Evolutionary conservation across 371 early-diverging fungal species (phyloP), one percentile per base, ranked within the genome.

Genomic region (Mucor circinelloides): DNA sequence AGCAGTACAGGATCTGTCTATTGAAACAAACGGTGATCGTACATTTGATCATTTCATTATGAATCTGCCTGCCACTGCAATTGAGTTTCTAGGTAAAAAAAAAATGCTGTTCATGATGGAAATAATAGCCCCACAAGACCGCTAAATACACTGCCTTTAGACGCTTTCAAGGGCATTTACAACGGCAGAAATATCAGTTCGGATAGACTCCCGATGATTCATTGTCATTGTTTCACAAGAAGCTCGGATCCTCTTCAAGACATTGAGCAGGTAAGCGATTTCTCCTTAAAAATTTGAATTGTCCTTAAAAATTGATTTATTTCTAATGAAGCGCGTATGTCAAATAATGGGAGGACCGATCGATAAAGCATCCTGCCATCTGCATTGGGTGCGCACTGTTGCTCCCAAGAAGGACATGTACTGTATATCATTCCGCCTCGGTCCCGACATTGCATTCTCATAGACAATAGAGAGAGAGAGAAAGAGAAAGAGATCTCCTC

Each of bases 331-430:
- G 84, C 80, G 91, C 6, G 87, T 89, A 6, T 85, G 87, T 62
- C 71, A 76, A 32, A 78, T 80, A 40, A 81, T 88, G 62, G 85
- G 83, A 21, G 70, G 76, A 25, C 67, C 75, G 58, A 59, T 89
- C 19, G 85, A 87, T 38, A 68, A 66, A 52, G 78, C 85, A 52
- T 73, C 74, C 25, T 73, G 84, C 28, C 68, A 74, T 6, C 69
- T 94, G 6, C 89, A 92, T 68, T 87, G 81, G 64, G 98, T 99
- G 1, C 89, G 98, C 30, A 91, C 90, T 60, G 99, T 99, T 0
- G 97, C 99, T 1, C 99, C 99, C 2, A 95, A 95, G 66, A 99
- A 98, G 83, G 95, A 97, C 54, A 98, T 98, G 99, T 91, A 93
- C 73, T 98, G 99, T 71, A 76, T 97, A 36, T 91, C 94, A 7